phyloP scores from a whole-genome alignment of 2,329 filamentous ascomycete genomes.

The Fusarium sp. region DNA sequence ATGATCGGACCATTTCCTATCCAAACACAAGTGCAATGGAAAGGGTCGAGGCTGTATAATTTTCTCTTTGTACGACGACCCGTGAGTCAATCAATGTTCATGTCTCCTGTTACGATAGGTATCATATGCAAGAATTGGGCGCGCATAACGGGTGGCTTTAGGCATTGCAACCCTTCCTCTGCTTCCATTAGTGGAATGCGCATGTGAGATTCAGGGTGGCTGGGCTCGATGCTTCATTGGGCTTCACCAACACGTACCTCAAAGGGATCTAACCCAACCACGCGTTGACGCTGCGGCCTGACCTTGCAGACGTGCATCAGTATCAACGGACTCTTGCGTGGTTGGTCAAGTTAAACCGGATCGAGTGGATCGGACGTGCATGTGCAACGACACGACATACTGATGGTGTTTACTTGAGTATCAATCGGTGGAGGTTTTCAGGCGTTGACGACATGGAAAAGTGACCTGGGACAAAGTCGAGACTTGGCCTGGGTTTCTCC shows the following conservation, averaged over 20 bases:
- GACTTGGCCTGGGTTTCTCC: not conserved
- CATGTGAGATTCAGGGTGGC: conserved; percentile 39
- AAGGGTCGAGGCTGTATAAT: not conserved
- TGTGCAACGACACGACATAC: conserved; percentile 23
- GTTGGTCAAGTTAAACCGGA: conserved; percentile 29
- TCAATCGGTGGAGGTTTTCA: not conserved
- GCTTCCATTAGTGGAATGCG: conserved; percentile 39
- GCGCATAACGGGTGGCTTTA: conserved; percentile 19
- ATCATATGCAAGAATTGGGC: conserved; percentile 9
- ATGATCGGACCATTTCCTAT: conserved; percentile 31
- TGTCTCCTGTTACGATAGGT: not conserved
- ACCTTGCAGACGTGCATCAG: conserved; percentile 38
- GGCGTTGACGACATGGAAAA: not conserved
- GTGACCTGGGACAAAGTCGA: conserved; percentile 1
- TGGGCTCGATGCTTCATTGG: conserved; percentile 27
- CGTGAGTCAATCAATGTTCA: conserved; percentile 13
- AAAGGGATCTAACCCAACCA: conserved; percentile 39
- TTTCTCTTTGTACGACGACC: not conserved
- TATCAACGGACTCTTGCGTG: conserved; percentile 30
- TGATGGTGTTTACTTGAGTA: conserved; percentile 13
- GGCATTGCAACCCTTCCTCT: conserved; percentile 25
- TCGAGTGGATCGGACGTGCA: conserved; percentile 38
- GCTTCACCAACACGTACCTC: conserved; percentile 31
- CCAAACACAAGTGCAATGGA: not conserved
- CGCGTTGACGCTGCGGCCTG: conserved; percentile 32